Percentiles rank a stretch among this genome's conserved stretches.
These are phyloP conservation scores for Pichia nanzhaoensis DNA, from an alignment of 805 yeast genomes.

Conservation along the genomic window DNA sequence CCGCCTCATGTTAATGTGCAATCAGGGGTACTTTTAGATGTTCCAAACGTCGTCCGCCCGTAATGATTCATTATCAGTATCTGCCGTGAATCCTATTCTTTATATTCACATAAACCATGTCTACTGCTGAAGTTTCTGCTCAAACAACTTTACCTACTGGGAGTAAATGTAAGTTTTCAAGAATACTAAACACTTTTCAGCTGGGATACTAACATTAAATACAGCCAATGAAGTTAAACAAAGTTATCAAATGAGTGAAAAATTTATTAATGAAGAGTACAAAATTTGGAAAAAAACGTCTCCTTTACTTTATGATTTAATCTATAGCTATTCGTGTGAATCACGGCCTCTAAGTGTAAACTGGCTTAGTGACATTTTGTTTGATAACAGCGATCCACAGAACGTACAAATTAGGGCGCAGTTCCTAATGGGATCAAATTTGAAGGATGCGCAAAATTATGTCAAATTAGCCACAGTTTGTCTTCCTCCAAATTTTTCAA, in stretches of 20 bases:
- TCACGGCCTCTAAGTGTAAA: conserved; percentile 69
- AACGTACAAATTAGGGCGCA: conserved; percentile 16
- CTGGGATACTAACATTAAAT: conserved; percentile 9
- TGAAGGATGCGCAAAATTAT: conserved; percentile 36
- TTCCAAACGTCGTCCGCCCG: too few relatives aligned
- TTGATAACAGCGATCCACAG: conserved; percentile 5
- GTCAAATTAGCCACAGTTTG: conserved; percentile 39
- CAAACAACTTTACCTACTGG: too few relatives aligned
- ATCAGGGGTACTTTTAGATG: too few relatives aligned
- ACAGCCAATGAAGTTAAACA: conserved; percentile 22
- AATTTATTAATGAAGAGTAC: conserved; percentile 68
- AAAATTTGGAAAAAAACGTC: conserved; percentile 81
- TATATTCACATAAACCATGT: too few relatives aligned
- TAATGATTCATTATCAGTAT: too few relatives aligned
- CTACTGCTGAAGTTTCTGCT: too few relatives aligned
- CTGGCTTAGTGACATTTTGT: conserved; percentile 49
- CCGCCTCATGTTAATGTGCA: too few relatives aligned
- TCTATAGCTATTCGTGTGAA: conserved; percentile 59
- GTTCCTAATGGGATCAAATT: conserved; percentile 43
- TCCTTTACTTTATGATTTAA: conserved; percentile 67
- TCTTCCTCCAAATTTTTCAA: conserved; percentile 45
- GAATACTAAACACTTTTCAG: too few relatives aligned
- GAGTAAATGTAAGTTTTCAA: too few relatives aligned
- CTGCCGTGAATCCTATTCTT: too few relatives aligned
- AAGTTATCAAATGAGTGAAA: conserved; percentile 49